phyloP scores from a whole-genome alignment of 208 protist genomes.

The Balamuthia mandrillaris region DNA sequence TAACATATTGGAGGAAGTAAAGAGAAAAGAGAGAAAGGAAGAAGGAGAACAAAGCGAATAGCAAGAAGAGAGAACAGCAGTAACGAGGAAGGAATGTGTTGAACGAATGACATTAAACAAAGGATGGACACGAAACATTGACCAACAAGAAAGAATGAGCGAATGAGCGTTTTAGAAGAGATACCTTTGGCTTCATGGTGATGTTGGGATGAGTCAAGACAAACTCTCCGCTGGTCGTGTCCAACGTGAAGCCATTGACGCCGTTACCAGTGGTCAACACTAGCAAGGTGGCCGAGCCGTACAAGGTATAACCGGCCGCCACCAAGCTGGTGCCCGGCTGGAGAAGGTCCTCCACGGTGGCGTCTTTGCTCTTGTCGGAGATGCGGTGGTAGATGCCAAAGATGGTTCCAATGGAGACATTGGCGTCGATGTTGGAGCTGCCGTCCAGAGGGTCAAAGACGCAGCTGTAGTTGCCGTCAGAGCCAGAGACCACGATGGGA shows the following conservation, averaged over 20 bases:
- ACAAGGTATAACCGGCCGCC: conserved; percentile 73
- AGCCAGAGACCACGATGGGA: conserved; percentile 56
- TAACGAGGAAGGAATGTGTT: too few relatives aligned
- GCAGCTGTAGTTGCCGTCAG: conserved; percentile 81
- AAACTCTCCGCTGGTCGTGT: conserved; percentile 88
- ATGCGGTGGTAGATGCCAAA: conserved; percentile 81
- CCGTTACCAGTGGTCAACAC: conserved; percentile 80
- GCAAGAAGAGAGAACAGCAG: too few relatives aligned
- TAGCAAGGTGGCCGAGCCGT: conserved; percentile 77
- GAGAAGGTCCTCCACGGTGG: conserved; percentile 12
- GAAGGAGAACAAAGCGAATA: too few relatives aligned
- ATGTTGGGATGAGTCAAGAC: conserved; percentile 88
- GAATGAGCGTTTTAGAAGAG: background rate
- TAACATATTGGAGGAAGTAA: too few relatives aligned
- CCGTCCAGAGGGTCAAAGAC: conserved; percentile 94
- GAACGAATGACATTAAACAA: too few relatives aligned
- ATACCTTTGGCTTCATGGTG: background rate
- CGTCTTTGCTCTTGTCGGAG: conserved; percentile 4
- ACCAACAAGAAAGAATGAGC: too few relatives aligned
- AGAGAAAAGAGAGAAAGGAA: too few relatives aligned
- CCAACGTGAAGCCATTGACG: conserved; percentile 48
- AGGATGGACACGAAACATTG: too few relatives aligned
- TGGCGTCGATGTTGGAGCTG: conserved; percentile 94
- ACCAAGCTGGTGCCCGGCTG: conserved; percentile 52
- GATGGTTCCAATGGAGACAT: conserved; percentile 91